Evolutionary conservation across 345 rosid species (phyloP).

Genomic region (Salix koriyanagi): DNA sequence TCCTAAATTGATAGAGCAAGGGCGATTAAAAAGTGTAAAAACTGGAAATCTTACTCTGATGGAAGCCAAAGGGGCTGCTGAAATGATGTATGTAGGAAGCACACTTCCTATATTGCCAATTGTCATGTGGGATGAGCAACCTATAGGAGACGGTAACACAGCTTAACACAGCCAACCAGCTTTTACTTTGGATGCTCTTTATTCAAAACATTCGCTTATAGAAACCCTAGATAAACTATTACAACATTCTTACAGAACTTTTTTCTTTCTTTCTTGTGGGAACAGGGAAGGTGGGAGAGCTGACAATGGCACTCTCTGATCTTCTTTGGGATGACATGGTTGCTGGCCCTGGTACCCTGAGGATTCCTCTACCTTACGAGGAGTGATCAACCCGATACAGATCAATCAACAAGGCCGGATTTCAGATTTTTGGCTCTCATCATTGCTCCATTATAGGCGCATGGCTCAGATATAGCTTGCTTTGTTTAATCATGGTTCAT

Average conservation of each 20-base stretch:
- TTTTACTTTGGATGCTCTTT: not conserved
- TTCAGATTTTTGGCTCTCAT: not conserved
- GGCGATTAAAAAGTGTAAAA: slow-evolving; percentile 40
- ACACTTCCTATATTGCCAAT: slow-evolving; percentile 60
- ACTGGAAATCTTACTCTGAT: slow-evolving; percentile 36
- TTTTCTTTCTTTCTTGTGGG: not conserved
- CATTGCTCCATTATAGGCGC: not conserved
- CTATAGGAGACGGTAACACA: slow-evolving; percentile 61
- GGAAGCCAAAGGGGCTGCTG: slow-evolving; percentile 49
- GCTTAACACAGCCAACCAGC: too few relatives aligned
- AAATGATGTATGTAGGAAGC: slow-evolving; percentile 72
- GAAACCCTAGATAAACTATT: too few relatives aligned
- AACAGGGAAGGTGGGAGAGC: slow-evolving; percentile 59
- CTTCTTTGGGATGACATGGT: slow-evolving; percentile 70
- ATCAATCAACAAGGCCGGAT: not conserved
- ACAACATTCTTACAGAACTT: not conserved
- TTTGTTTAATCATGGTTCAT: not conserved
- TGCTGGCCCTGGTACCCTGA: slow-evolving; percentile 43
- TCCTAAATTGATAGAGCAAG: slow-evolving; percentile 49
- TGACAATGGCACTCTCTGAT: slow-evolving; percentile 65
- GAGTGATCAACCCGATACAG: not conserved
- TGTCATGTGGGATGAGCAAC: slow-evolving; percentile 55
- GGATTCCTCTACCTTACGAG: slow-evolving; percentile 40
- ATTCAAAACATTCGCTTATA: not conserved
- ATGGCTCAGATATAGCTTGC: not conserved